These are phyloP conservation scores for Kodamaea leandrae DNA, from an alignment of 805 yeast genomes.

Conservation along the genomic window DNA sequence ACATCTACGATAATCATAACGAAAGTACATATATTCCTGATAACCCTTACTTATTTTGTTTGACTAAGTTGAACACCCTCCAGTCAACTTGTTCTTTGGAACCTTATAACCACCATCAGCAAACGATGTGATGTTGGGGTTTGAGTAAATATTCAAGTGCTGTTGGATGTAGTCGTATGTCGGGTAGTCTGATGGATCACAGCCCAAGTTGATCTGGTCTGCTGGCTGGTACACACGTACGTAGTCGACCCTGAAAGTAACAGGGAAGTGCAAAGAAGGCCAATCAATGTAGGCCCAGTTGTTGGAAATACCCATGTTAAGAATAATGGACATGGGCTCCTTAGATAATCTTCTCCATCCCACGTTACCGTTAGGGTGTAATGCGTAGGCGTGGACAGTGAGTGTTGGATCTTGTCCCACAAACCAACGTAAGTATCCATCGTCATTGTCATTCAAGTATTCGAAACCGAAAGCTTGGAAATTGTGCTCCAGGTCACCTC, in stretches of 20 bases:
- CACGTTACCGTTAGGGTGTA: constrained; percentile 89
- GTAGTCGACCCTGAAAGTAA: constrained; percentile 71
- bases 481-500: constrained; percentile 44
- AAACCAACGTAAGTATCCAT: constrained; percentile 83
- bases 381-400: constrained; percentile 67
- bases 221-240: constrained; percentile 88
- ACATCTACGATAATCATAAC: constrained; percentile 2
- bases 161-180: constrained; percentile 76
- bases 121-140: constrained; percentile 75
- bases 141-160: constrained; percentile 67
- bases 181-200: constrained; percentile 86
- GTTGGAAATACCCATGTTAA: constrained; percentile 87
- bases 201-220: constrained; percentile 57
- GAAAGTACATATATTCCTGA: constrained; percentile 1
- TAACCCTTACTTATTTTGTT: neutral
- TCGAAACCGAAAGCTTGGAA: constrained; percentile 81
- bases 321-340: constrained; percentile 89
- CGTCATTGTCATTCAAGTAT: constrained; percentile 62
- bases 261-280: constrained; percentile 78
- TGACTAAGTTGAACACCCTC: constrained; percentile 6
- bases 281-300: constrained; percentile 95
- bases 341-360: constrained; percentile 78
- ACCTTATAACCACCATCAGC: constrained; percentile 59
- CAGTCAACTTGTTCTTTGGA: constrained; percentile 39
- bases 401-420: constrained; percentile 79